Evolutionary conservation across 1,139 yeast species (phyloP).

Genomic region (Lodderomyces pseudojiufengensis): DNA sequence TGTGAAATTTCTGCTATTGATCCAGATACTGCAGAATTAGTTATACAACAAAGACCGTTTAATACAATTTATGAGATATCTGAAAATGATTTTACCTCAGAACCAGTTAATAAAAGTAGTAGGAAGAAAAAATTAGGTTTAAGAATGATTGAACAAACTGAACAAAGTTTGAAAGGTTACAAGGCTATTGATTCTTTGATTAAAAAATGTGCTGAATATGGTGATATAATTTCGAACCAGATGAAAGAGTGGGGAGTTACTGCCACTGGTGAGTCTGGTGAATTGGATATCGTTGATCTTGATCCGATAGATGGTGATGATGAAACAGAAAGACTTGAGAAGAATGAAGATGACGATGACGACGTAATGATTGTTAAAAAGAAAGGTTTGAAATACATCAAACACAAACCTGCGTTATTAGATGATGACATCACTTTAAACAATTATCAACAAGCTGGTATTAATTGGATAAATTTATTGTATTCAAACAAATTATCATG

Average conservation of each 20-base stretch:
- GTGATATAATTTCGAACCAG: slow-evolving; percentile 64
- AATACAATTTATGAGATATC: slow-evolving; percentile 53
- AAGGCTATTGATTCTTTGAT: slow-evolving; percentile 91
- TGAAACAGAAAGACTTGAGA: slow-evolving; percentile 14
- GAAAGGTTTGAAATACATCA: slow-evolving; percentile 48
- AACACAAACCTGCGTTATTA: slow-evolving; percentile 65
- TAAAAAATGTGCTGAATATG: slow-evolving; percentile 76
- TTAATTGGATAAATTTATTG: slow-evolving; percentile 85
- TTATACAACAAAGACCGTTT: slow-evolving; percentile 70
- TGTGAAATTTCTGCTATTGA: slow-evolving; percentile 75
- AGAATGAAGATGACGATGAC: slow-evolving; percentile 34
- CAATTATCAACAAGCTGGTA: slow-evolving; percentile 90
- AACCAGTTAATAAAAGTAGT: slow-evolving; percentile 31
- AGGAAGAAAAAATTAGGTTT: slow-evolving; percentile 65
- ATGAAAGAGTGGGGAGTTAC: slow-evolving; percentile 86
- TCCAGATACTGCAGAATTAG: slow-evolving; percentile 59
- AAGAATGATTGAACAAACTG: slow-evolving; percentile 68
- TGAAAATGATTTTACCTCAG: slow-evolving; percentile 25
- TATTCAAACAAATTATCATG: slow-evolving; percentile 81
- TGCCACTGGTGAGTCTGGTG: slow-evolving; percentile 65
- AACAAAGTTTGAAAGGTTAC: slow-evolving; percentile 74
- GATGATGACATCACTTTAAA: slow-evolving; percentile 66
- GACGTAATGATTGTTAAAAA: slow-evolving; percentile 21
- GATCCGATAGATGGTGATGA: slow-evolving; percentile 31
- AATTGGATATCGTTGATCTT: slow-evolving; percentile 49